Conservation (phyloP, 148 eudicot genomes). For the Rhododendron mucronatum region DNA sequence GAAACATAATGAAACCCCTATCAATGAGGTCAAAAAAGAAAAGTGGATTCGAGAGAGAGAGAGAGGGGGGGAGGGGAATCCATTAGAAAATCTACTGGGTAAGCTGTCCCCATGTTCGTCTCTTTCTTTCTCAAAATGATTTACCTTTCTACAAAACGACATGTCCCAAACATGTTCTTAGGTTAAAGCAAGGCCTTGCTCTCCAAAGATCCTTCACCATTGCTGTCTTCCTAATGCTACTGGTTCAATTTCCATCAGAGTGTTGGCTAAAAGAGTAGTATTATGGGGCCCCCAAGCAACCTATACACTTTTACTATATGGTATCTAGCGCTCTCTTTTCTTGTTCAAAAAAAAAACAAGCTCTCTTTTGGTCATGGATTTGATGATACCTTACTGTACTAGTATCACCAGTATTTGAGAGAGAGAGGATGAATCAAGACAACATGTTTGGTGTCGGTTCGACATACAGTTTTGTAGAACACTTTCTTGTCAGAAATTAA, state of each 20-base stretch:
- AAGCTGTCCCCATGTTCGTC: slow-evolving; percentile 11
- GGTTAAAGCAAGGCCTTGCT: slow-evolving; percentile 20
- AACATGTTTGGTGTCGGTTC: background rate
- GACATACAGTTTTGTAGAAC: background rate
- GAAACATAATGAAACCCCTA: slow-evolving; percentile 16
- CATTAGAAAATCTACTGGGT: slow-evolving; percentile 5
- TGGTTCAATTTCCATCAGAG: slow-evolving; percentile 18
- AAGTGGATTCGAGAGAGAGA: background rate
- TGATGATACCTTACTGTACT: slow-evolving; percentile 4
- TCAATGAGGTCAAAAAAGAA: slow-evolving; percentile 10
- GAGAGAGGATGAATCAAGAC: background rate
- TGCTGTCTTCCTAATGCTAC: slow-evolving; percentile 19
- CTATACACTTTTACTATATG: background rate
- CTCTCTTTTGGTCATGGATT: background rate
- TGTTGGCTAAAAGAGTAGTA: slow-evolving; percentile 23
- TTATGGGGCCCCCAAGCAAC: slow-evolving; percentile 9
- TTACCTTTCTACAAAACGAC: slow-evolving; percentile 25
- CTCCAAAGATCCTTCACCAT: slow-evolving; percentile 6
- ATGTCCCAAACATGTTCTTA: slow-evolving; percentile 62
- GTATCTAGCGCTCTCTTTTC: background rate
- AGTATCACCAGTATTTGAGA: background rate
- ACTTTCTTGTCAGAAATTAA: background rate
- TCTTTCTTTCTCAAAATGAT: background rate
- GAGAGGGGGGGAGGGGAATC: background rate
- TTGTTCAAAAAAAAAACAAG: no score